Base-by-base conservation (phyloP, 768 basidiomycete species). In the Amanita fuliginea region DNA sequence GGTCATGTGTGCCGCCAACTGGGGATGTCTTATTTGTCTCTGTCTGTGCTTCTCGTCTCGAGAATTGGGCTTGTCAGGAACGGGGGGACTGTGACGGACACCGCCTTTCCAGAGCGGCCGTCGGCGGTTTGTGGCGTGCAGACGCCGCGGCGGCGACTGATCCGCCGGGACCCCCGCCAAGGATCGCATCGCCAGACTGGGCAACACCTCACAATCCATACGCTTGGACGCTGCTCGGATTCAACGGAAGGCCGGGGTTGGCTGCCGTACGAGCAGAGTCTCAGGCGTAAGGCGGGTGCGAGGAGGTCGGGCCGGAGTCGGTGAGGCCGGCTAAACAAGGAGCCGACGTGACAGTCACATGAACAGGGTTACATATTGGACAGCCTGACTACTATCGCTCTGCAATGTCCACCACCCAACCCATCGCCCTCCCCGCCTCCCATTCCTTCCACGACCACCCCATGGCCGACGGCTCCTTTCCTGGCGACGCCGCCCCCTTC, bases 391-490 rank as follows among this genome's bases (percentile, higher is more conserved):
- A 47, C 46, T 47, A 39, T 47, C 46, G 35, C 46, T 47, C 46
- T 39, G 24, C 46, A 28, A 50, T 50, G 55, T 56, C 65, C 49
- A 57, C 62, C 47, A 67, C 72, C 10, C 68, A 74, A 51, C 73
- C 73, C 56, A 74, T 75, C 58, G 72, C 73, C n/a, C 65, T 74
- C 52, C 71, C 72, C 41, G 42, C 26, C 28, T 48, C 51, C 21
- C 55, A 56, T 40, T 52, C 59, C 39, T 33, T 59, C 42, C 36
- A 51, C 10, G 65, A 70, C 61, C 67, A 67, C 42, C 30, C 56
- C 13, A 70, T 70, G 67, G 74, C 74, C 61, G 63, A 65, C 16
- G 75, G 77, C 56, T 81, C 79, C 0, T 80, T 74, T 59, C 64
- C 67, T 0, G 69, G 65, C 54, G 65, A 64, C 26, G 65, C 68